A percentile compares a stretch with the other conserved stretches of the same genome.
Evolutionary conservation across 2,329 filamentous ascomycete genomes (phyloP).

Genomic region (Pezicula rhizophila): DNA sequence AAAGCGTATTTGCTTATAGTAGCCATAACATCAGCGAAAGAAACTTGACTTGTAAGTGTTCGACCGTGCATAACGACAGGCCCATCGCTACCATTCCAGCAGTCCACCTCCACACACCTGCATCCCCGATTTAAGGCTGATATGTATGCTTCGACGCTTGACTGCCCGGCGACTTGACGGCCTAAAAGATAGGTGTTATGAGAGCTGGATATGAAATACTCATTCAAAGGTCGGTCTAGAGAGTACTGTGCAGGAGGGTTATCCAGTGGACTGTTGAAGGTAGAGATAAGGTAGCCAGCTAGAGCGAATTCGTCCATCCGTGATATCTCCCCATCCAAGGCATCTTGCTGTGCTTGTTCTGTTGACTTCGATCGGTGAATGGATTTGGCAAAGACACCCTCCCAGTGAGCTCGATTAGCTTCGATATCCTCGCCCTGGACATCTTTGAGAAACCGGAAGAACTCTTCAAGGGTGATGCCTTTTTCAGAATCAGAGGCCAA

Average conservation of each 20-base stretch:
- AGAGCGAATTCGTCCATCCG: slow-evolving; percentile 76
- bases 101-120: slow-evolving; percentile 94
- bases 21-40: slow-evolving; percentile 85
- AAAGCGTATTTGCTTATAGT: slow-evolving; percentile 96
- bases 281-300: slow-evolving; percentile 69
- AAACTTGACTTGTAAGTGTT: slow-evolving; percentile 80
- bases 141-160: slow-evolving; percentile 94
- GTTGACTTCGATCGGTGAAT: slow-evolving; percentile 51
- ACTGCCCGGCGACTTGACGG: slow-evolving; percentile 81
- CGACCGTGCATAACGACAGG: slow-evolving; percentile 86
- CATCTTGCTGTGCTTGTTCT: slow-evolving; percentile 37
- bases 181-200: slow-evolving; percentile 97
- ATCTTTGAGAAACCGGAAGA: slow-evolving; percentile 67
- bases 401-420: slow-evolving; percentile 60
- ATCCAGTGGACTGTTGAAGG: slow-evolving; percentile 62
- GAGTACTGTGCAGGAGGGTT: slow-evolving; percentile 52
- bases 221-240: slow-evolving; percentile 81
- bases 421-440: slow-evolving; percentile 73
- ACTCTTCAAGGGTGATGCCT: slow-evolving; percentile 67
- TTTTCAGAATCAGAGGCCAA: slow-evolving; percentile 51
- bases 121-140: slow-evolving; percentile 81
- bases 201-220: slow-evolving; percentile 97
- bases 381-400: slow-evolving; percentile 64
- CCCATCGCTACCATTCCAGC: slow-evolving; percentile 92
- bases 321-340: slow-evolving; percentile 37